Percentiles rank a stretch among this genome's conserved stretches.
These are phyloP conservation scores for Fusarium compactum DNA, from an alignment of 2,329 filamentous ascomycete species.

Conservation along the genomic window DNA sequence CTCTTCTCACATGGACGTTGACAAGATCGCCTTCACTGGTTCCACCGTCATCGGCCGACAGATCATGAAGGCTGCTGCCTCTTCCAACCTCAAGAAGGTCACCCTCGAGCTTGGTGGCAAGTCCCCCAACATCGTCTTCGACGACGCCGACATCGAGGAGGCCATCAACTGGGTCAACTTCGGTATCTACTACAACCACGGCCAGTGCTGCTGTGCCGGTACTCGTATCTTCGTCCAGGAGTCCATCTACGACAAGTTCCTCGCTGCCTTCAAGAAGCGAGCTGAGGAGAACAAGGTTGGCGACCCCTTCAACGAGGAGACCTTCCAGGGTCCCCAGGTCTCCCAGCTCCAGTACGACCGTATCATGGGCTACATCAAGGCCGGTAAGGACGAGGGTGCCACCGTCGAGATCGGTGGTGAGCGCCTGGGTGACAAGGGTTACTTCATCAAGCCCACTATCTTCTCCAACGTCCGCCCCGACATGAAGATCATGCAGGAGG, in stretches of 20 bases:
- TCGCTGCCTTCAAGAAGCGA: slow-evolving; percentile 82
- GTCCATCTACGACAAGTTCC: slow-evolving; percentile 87
- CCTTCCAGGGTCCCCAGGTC: slow-evolving; percentile 91
- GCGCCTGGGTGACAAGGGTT: slow-evolving; percentile 78
- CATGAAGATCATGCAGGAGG: slow-evolving; percentile 93
- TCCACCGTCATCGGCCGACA: slow-evolving; percentile 78
- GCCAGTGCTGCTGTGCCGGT: slow-evolving; percentile 78
- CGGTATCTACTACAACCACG: slow-evolving; percentile 75
- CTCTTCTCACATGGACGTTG: slow-evolving; percentile 80
- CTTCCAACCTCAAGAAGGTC: slow-evolving; percentile 85
- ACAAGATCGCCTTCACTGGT: slow-evolving; percentile 87
- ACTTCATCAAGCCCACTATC: slow-evolving; percentile 93
- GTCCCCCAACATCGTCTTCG: slow-evolving; percentile 83
- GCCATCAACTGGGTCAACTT: slow-evolving; percentile 84
- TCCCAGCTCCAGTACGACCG: slow-evolving; percentile 88
- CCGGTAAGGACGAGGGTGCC: slow-evolving; percentile 70
- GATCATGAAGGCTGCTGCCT: slow-evolving; percentile 84
- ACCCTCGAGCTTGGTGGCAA: slow-evolving; percentile 85
- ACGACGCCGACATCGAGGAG: slow-evolving; percentile 81
- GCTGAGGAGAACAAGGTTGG: slow-evolving; percentile 81
- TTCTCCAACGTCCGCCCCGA: slow-evolving; percentile 83
- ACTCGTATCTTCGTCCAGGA: slow-evolving; percentile 90
- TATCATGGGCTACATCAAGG: slow-evolving; percentile 85
- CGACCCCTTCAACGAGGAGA: slow-evolving; percentile 81
- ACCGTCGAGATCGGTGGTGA: slow-evolving; percentile 67